Percentiles rank a stretch among this genome's conserved stretches.
These are phyloP conservation scores for Nemania serpens DNA, from an alignment of 2,329 filamentous ascomycete species.

Conservation along the genomic window DNA sequence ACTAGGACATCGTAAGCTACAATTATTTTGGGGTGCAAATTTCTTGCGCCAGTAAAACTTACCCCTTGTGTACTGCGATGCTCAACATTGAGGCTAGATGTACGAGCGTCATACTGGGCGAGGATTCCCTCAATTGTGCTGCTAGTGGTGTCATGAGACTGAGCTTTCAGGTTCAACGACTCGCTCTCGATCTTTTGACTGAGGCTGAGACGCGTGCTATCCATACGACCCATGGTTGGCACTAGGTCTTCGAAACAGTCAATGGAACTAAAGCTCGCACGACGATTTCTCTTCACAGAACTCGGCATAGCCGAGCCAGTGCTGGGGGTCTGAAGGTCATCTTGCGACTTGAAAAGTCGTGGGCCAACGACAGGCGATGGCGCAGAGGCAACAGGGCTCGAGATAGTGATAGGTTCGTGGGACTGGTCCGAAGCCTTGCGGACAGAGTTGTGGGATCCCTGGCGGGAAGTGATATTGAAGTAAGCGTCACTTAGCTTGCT, in stretches of 20 bases:
- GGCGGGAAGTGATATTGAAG: constrained; percentile 44
- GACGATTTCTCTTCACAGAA: constrained; percentile 17
- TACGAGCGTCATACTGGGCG: constrained; percentile 36
- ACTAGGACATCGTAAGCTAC: constrained; percentile 10
- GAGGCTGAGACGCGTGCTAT: neutral
- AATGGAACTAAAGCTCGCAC: constrained; percentile 1
- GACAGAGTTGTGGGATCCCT: constrained; percentile 24
- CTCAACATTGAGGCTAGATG: constrained; percentile 12
- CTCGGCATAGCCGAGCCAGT: constrained; percentile 14
- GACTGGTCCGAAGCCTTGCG: constrained; percentile 12
- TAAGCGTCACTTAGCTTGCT: constrained; percentile 46
- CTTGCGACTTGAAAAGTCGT: constrained; percentile 18
- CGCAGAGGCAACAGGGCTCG: neutral
- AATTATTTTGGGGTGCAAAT: neutral
- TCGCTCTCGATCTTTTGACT: constrained; percentile 15
- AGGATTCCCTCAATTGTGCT: constrained; percentile 43
- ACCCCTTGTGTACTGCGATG: constrained; percentile 11
- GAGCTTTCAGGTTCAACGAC: neutral
- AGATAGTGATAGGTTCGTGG: constrained; percentile 4
- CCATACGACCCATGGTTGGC: neutral
- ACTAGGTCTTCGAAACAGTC: neutral
- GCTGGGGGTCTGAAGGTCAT: constrained; percentile 17
- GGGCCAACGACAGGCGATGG: constrained; percentile 3
- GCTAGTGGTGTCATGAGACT: constrained; percentile 32
- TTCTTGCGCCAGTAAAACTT: neutral